These are phyloP conservation scores for Aspergillus clavatus DNA, from an alignment of 2,329 filamentous ascomycete genomes.

Conservation along the genomic window DNA sequence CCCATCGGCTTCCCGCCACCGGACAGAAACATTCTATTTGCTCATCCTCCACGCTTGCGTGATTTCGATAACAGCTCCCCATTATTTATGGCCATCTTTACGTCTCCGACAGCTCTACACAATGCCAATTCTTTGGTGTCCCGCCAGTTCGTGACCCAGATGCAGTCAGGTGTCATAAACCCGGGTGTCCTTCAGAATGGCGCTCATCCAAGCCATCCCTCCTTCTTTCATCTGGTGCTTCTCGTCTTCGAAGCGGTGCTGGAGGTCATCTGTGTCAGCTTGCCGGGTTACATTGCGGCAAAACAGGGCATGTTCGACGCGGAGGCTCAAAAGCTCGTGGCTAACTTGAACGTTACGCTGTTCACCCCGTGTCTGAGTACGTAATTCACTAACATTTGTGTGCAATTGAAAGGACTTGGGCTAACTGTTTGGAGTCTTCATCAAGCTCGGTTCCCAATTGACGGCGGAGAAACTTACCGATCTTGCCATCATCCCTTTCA, in stretches of 20 bases:
- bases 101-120: conserved; percentile 46
- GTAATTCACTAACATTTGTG: conserved; percentile 26
- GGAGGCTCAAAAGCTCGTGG: conserved; percentile 92
- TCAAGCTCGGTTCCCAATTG: conserved; percentile 90
- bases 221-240: conserved; percentile 59
- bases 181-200: conserved; percentile 18
- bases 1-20: background rate
- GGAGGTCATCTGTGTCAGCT: conserved; percentile 89
- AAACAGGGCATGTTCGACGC: conserved; percentile 88
- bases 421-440: conserved; percentile 66
- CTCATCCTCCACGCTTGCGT: background rate
- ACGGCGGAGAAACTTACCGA: conserved; percentile 86
- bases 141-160: conserved; percentile 20
- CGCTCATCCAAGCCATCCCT: conserved; percentile 42
- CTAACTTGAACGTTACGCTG: conserved; percentile 90
- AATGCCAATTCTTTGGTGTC: conserved; percentile 32
- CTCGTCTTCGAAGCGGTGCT: conserved; percentile 93
- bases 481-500: conserved; percentile 88
- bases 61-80: background rate
- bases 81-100: conserved; percentile 42
- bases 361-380: conserved; percentile 95
- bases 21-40: background rate
- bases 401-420: conserved; percentile 7
- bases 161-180: conserved; percentile 16
- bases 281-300: conserved; percentile 91